Base-by-base conservation (phyloP, 108 stramenopile genomes). In the Bacterosira constricta region DNA sequence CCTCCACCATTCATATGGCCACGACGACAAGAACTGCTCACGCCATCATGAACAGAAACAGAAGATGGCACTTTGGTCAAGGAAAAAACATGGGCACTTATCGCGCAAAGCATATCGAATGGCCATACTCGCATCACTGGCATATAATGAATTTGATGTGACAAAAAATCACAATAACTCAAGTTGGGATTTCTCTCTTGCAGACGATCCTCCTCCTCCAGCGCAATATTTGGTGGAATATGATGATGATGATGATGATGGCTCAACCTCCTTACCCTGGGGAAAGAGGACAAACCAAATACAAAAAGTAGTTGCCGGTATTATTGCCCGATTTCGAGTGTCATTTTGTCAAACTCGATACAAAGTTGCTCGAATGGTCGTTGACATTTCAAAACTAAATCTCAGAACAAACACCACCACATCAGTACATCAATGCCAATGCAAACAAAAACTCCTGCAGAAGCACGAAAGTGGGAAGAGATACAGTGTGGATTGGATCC, bases 101-200 rank as follows among this genome's bases (percentile, higher is more conserved):
- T 30, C 62, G 3, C 72, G 66, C 15, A 12, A 41, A 13, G 84
- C 81, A 13, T 85, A 82, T 52, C 46, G 53, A 45, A 85, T 85
- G 81, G 77, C 77, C 12, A 36, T 82, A 23, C 26, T 85, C 4
- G 49, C 81, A n/a, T 26, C 21, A 10, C 25, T 85, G n/a, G 73
- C 84, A 4, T 85, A 85, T 49, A 69, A 51, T 45, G 79, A 82
- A 36, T 85, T 83, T 67, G 71, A 80, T 38, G 21, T 20, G 18
- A 4, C 35, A 53, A 26, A 32, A 21, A 18, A 49, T 31, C 51
- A 49, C 10, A 13, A 1, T 27, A 37, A 8, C 36, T 0, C 31
- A 17, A 58, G 25, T 20, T 30, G 21, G 38, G 11, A 36, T 18
- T 70, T 61, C n/a, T 41, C 44, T 10, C 69, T 67, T 58, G 39